Base-by-base conservation (phyloP, 2,329 filamentous ascomycete species). In the Capronia americana region DNA sequence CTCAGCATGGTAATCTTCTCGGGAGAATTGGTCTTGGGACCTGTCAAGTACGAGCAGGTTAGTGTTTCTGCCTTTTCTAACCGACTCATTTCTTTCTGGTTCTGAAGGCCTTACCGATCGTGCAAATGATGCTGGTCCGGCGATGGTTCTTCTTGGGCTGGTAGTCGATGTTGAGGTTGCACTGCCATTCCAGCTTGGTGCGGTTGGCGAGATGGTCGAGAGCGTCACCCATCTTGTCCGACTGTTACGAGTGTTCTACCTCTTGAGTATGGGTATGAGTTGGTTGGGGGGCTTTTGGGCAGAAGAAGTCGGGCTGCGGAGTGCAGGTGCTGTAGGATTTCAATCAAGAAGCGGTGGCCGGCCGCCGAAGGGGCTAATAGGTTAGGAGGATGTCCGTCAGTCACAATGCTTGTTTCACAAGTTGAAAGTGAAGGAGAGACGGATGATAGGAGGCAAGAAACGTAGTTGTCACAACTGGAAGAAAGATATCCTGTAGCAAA, bases 11-110 rank as follows among this genome's bases (percentile, higher is more conserved):
- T 98, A 84, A 99, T 96, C 82, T 93, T 93, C 85, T 97, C 92
- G 65, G 93, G 90, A 44, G 92, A 96, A 87, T 99, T 99, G 75
- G 95, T 99, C 90, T 98, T 99, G 79, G 95, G 95, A 70, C 95
- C 86, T 87, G 72, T 28, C 32, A 20, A 10, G 17, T 5, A 61
- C 20, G 23, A 61, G 26, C 41, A 14, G 12, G 38, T 53, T 53
- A n/a, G 46, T 24, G 28, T 61, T 8, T 44, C 48, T 6, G 8
- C 17, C 6, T 44, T n/a, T 44, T 12, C 10, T 6, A 11, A 44
- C 38, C 8, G n/a, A 23, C 10, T 8, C 8, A 26, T n/a, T 32
- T 61, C 11, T 24, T 24, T 50, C 14, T 28, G 11, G 44, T 14
- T 17, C 17, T 53, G 48, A 26, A 54, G n/a, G n/a, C 73, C 83